These are phyloP conservation scores for Hemerocallis citrina DNA, from an alignment of 106 monocot species.

Conservation along the genomic window DNA sequence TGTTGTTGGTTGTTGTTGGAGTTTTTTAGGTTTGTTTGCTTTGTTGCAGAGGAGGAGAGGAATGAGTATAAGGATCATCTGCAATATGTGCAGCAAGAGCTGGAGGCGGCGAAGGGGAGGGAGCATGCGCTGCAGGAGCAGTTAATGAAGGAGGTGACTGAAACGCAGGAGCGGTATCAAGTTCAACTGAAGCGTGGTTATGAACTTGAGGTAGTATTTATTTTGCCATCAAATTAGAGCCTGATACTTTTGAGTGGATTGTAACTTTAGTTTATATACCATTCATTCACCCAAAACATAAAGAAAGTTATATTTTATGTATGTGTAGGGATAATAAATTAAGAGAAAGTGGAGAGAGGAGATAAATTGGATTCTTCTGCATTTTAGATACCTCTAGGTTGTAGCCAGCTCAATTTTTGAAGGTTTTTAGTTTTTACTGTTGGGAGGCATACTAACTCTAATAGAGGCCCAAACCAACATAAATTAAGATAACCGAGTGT, in stretches of 20 bases:
- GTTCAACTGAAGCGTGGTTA: slow-evolving; percentile 30
- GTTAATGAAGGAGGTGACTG: slow-evolving; percentile 48
- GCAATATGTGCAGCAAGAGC: slow-evolving; percentile 40
- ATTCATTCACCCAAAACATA: no score
- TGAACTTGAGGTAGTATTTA: slow-evolving; percentile 57
- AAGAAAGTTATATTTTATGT: no score
- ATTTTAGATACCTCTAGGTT: no score
- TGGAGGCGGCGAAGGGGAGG: slow-evolving; percentile 66
- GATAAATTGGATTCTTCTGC: no score
- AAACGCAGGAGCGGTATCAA: slow-evolving; percentile 36
- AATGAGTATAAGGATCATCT: slow-evolving; percentile 28
- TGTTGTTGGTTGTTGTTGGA: not conserved
- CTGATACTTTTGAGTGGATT: not conserved
- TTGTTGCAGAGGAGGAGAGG: slow-evolving; percentile 45
- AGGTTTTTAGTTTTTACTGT: no score
- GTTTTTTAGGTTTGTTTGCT: not conserved
- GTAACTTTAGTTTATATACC: no score
- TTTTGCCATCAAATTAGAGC: not conserved
- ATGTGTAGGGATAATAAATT: no score
- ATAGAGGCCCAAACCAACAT: no score
- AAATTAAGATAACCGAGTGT: no score
- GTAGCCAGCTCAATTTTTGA: no score
- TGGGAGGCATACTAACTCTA: no score
- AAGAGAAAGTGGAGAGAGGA: no score
- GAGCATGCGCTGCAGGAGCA: slow-evolving; percentile 46